phyloP scores from a whole-genome alignment of 495 filamentous ascomycete genomes.

The Cercophora samala region DNA sequence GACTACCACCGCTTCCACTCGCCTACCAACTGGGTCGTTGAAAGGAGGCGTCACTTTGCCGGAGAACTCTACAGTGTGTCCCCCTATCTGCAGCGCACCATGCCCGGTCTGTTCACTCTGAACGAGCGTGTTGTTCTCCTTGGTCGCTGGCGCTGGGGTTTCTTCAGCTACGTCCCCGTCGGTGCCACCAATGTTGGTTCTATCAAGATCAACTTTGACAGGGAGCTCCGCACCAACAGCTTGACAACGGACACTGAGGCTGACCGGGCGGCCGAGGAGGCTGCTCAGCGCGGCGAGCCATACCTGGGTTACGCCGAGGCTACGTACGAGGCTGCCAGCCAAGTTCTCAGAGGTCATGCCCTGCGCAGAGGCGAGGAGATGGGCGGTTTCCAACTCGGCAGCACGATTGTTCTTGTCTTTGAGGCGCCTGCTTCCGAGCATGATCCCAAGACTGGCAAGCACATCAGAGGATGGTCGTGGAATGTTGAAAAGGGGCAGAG shows the following conservation, averaged over 20 bases:
- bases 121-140: conserved; percentile 95
- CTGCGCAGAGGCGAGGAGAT: conserved; percentile 89
- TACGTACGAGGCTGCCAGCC: conserved; percentile 75
- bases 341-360: conserved; percentile 75
- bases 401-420: conserved; percentile 93
- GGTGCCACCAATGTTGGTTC: conserved; percentile 98
- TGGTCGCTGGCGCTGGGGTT: conserved; percentile 93
- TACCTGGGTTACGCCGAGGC: conserved; percentile 88
- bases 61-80: conserved; percentile 94
- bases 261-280: conserved; percentile 74
- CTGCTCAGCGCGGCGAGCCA: conserved; percentile 68
- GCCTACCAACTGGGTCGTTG: conserved; percentile 88
- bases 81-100: conserved; percentile 84
- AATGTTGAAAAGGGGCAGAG: conserved; percentile 77
- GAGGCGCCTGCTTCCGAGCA: conserved; percentile 74
- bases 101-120: conserved; percentile 90
- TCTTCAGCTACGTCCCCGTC: conserved; percentile 94
- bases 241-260: conserved; percentile 86
- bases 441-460: conserved; percentile 57
- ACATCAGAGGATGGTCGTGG: conserved; percentile 74
- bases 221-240: conserved; percentile 88
- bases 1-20: conserved; percentile 99
- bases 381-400: conserved; percentile 96
- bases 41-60: conserved; percentile 88
- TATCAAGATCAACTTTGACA: conserved; percentile 96